Evolutionary conservation across 345 rosid genomes (phyloP), one percentile per base, ranked within the genome.

Genomic region (Acer yangbiense): DNA sequence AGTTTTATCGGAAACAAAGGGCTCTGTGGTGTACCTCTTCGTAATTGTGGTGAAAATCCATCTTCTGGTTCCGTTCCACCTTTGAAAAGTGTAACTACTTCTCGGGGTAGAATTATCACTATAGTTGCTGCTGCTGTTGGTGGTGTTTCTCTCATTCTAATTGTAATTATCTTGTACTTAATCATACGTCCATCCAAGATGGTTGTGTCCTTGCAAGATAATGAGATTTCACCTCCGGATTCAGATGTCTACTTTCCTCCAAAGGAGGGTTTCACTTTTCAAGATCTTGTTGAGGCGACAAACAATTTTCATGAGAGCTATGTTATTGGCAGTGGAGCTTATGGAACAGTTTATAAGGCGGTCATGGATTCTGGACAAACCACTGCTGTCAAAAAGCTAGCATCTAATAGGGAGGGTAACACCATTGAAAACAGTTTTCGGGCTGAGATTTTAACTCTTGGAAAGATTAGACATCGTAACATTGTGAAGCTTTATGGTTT

Each of bases 311-410:
- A 91, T 18, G 98, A 97, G 3, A 88, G 90, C 74, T 97, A 88
- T 76, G 79, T 89, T 35, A 85, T 94, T n/a, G 98, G 99, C 58
- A 88, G 84, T 73, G 99, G 99, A 63, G 99, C 98, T 50, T 93
- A 97, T 71, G 99, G 99, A 80, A 90, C 95, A 1, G 98, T 97
- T 39, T 97, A 93, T 78, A 94, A 89, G 80, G 98, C 98, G 16
- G 88, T 85, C 70, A 80, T 94, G 95, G 87, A 83, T 10, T 83
- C 92, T 2, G 98, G 98, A 35, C 89, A 82, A 80, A 82, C 82
- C 61, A 80, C 93, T 57, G 99, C 99, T 3, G 97, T 92, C 50
- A 97, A 97, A 78, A 91, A 82, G 83, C 85, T 94, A 4, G 88
- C 90, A 76, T 94, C 99, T 2, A 80, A 94, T 77, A 76, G 93